Base-by-base conservation (phyloP, 2,329 filamentous ascomycete genomes). In the Hirsutella rhossiliensis region DNA sequence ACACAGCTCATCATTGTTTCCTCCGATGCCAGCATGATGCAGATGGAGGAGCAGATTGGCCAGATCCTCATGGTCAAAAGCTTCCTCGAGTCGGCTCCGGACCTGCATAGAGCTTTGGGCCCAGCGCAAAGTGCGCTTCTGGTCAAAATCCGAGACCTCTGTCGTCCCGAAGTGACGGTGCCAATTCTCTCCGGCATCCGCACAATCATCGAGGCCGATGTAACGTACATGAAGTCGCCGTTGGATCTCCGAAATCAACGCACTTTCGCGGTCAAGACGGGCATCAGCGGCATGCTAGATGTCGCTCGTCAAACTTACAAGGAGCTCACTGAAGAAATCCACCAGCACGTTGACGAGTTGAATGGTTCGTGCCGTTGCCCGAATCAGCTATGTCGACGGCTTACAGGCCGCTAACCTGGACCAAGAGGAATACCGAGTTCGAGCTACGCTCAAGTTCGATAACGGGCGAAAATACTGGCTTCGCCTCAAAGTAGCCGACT, bases 221-320 rank as follows among this genome's bases (percentile, higher is more conserved):
- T 88, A 0, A 76, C 73, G 0, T 94, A 84, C 52, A 83, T 86
- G 46, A 85, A 75, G 40, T 78, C 82, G 19, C 83, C 92, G 0
- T 71, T 97, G 5, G 90, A 96, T 48, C 69, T 95, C 45, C 77
- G 89, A 13, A 94, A 96, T 48, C 90, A 97, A 58, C 74, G 90
- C 49, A 86, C 84, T 1, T 96, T 94, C 64, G 90, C 90, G 19
- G 82, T 97, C 29, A 92, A 84, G 66, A 78, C 87, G 39, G 86
- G 87, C 1, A 79, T 92, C 37, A 88, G 87, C 53, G 86, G 86
- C 3, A 75, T 96, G 45, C 75, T 97, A 4, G 90, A 96, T 62
- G 84, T 96, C 32, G 86, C 87, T 30, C 77, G 89, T 5, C 83
- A 88, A 54, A 87, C 87, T 0, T 96, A 92, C 64, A 94, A 92